A percentile compares a stretch with the other conserved stretches of the same genome.
Evolutionary conservation across 1,139 yeast genomes (phyloP).

Genomic region (Nakaseomyces sp.): DNA sequence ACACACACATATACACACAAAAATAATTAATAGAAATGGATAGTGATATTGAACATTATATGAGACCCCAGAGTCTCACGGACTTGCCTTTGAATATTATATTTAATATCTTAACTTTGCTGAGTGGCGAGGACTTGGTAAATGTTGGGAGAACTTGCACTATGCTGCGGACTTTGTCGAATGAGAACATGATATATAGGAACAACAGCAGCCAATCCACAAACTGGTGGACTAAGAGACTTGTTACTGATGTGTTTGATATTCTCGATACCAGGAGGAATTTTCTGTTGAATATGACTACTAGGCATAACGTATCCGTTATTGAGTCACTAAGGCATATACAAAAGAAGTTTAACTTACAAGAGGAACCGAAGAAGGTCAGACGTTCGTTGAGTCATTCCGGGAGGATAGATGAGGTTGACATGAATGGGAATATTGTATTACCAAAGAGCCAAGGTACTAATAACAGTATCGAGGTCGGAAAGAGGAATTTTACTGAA

Average conservation of each 20-base stretch:
- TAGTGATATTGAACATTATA: slow-evolving; percentile 1
- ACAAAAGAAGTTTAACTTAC: slow-evolving; percentile 15
- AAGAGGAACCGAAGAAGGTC: slow-evolving; percentile 7
- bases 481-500: slow-evolving; percentile 1
- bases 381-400: slow-evolving; percentile 1
- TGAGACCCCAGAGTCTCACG: slow-evolving; percentile 2
- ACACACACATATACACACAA: not conserved
- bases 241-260: slow-evolving; percentile 19
- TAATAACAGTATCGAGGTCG: not conserved
- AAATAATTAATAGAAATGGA: slow-evolving; percentile 7
- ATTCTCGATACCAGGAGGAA: slow-evolving; percentile 14
- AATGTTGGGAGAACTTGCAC: slow-evolving; percentile 21
- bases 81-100: slow-evolving; percentile 22
- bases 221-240: slow-evolving; percentile 18
- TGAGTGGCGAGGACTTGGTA: slow-evolving; percentile 20
- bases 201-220: slow-evolving; percentile 13
- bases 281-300: slow-evolving; percentile 11
- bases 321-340: slow-evolving; percentile 15
- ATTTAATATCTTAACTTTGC: slow-evolving; percentile 19
- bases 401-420: slow-evolving; percentile 1
- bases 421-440: not conserved
- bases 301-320: slow-evolving; percentile 14
- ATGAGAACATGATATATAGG: slow-evolving; percentile 19
- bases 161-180: slow-evolving; percentile 21
- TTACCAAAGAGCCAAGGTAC: not conserved